These are phyloP conservation scores for Colletotrichum viniferum DNA, from an alignment of 2,329 filamentous ascomycete species.

Conservation along the genomic window DNA sequence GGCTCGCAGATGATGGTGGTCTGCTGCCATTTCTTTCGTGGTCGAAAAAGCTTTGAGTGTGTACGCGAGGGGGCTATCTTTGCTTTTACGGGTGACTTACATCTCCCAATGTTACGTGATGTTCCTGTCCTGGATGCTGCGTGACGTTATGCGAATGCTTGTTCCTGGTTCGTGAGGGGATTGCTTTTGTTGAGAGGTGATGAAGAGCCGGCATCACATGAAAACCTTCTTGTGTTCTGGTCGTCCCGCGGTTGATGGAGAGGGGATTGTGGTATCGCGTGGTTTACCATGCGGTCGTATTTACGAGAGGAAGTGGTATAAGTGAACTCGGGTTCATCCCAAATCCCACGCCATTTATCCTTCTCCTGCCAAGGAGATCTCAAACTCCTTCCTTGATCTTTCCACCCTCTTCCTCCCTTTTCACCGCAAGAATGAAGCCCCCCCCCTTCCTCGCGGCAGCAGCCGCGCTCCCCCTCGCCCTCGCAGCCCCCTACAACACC, in stretches of 20 bases:
- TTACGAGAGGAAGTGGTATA: not conserved
- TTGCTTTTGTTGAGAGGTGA: not conserved
- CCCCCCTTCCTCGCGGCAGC: not conserved
- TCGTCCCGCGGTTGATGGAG: not conserved
- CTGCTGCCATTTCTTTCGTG: not conserved
- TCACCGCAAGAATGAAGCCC: not conserved
- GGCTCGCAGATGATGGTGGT: not conserved
- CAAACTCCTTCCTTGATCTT: not conserved
- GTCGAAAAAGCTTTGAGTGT: not conserved
- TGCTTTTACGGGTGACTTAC: not conserved
- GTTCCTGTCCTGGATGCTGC: not conserved
- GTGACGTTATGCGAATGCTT: not conserved
- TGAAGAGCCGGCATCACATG: not conserved
- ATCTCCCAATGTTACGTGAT: not conserved
- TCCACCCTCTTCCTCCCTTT: not conserved
- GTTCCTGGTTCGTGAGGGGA: not conserved
- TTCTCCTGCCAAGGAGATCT: not conserved
- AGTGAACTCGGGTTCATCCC: not conserved
- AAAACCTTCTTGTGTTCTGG: not conserved
- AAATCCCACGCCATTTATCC: not conserved
- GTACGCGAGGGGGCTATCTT: not conserved
- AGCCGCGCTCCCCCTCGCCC: slow-evolving; percentile 25
- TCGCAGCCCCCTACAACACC: slow-evolving; percentile 46
- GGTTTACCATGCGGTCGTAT: not conserved
- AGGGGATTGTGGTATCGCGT: not conserved